Percentiles rank a stretch among this genome's conserved stretches.
phyloP scores from a whole-genome alignment of 495 filamentous ascomycete species.

The Trichocladium antarcticum region DNA sequence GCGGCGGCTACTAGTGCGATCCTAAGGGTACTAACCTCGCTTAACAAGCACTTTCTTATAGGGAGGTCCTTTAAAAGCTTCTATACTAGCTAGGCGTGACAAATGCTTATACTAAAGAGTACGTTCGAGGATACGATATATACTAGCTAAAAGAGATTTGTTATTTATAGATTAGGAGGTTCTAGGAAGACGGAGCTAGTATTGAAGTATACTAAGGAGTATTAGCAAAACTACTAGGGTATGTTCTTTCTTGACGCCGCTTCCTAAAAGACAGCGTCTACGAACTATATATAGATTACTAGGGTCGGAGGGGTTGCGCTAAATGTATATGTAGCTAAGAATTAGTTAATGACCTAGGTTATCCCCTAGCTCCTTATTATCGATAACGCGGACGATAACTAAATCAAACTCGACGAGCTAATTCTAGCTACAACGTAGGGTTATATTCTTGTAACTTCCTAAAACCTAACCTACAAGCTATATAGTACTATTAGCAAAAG shows the following conservation, averaged over 20 bases:
- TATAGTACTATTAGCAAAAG: constrained; percentile 23
- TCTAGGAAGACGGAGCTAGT: constrained; percentile 32
- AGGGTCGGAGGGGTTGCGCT: constrained; percentile 17
- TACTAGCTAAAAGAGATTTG: constrained; percentile 13
- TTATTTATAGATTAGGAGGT: constrained; percentile 29
- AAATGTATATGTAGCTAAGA: constrained; percentile 22
- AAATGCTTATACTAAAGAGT: background rate
- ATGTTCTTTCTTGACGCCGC: constrained; percentile 8
- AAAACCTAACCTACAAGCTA: constrained; percentile 22
- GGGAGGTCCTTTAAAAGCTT: background rate
- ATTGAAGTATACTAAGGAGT: constrained; percentile 27
- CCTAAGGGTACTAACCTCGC: background rate
- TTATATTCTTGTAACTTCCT: constrained; percentile 32
- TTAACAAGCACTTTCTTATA: constrained; percentile 1
- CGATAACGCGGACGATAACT: constrained; percentile 34
- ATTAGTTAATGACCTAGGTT: constrained; percentile 21
- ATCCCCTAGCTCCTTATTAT: constrained; percentile 28
- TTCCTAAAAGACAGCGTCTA: background rate
- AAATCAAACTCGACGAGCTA: constrained; percentile 21
- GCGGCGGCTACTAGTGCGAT: background rate
- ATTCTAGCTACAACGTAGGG: constrained; percentile 28
- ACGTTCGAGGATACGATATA: background rate
- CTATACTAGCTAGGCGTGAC: constrained; percentile 2
- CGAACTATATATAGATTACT: constrained; percentile 22
- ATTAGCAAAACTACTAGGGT: constrained; percentile 21